Base-by-base conservation (phyloP, 148 eudicot genomes). In the Persicaria tinctoria region DNA sequence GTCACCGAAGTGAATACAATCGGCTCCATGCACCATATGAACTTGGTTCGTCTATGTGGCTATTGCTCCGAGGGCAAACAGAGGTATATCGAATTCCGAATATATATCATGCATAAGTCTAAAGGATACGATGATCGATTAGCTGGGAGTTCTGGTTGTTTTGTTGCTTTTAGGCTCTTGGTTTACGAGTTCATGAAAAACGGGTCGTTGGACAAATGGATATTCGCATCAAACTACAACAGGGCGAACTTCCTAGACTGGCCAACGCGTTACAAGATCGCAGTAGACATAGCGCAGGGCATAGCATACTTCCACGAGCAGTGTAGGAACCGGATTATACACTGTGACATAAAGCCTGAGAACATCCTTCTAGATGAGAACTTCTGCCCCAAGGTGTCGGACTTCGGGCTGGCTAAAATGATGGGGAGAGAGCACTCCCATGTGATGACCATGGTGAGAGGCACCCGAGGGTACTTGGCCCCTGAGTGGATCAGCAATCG, bases 21-120 rank as follows among this genome's bases (percentile, higher is more conserved):
- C 27, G 90, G 98, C 62, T 90, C 97, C 4, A 94, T 94, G 98
- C 98, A 94, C 83, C 98, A 91, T 59, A 89, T 94, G 97, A 94
- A 94, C 85, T 89, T 94, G 82, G 98, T 94, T 76, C 90, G 97
- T 4, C 87, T 94, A 32, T 89, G 93, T 55, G 97, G 98, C 10
- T 94, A 94, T 79, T 94, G 93, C 82, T 92, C 98, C 0, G 96
- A 94, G 78, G 97, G 92, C 5, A 74, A 88, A 68, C 93, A 87
- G 6, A 78, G 97, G 98, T 93, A 83, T 38, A 46, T 8, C 27
- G 5, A n/a, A 56, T 6, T 56, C 6, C 27, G 8, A 56, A 5
- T 56, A 56, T 17, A 5, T 56, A 56, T 17, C 62, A 56, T 16
- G n/a, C 7, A 56, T 17, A 17, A 53, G 14, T 54, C 57, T 13